Evolutionary conservation across 2,329 filamentous ascomycete genomes (phyloP).

Genomic region (Nemania diffusa): DNA sequence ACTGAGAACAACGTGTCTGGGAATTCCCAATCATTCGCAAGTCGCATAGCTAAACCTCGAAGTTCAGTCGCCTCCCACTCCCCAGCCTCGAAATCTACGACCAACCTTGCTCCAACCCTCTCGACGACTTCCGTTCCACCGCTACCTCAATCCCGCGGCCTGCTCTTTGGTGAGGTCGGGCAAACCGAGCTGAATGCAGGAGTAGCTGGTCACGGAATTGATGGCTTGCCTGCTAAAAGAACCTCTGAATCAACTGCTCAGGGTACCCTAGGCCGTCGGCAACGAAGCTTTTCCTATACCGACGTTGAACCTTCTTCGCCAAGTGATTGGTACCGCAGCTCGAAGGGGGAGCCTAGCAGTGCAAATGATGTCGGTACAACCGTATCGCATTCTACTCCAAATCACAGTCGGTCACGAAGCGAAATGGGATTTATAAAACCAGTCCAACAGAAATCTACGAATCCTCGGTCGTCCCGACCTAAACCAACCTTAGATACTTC

Average conservation of each 20-base stretch:
- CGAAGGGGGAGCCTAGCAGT: constrained; percentile 37
- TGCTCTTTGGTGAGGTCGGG: constrained; percentile 80
- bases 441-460: constrained; percentile 48
- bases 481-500: constrained; percentile 50
- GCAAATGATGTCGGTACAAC: constrained; percentile 37
- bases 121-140: constrained; percentile 45
- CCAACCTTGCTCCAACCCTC: constrained; percentile 52
- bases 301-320: constrained; percentile 71
- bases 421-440: constrained; percentile 61
- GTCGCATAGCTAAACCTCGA: constrained; percentile 66
- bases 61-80: constrained; percentile 49
- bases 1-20: constrained; percentile 63
- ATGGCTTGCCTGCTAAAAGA: constrained; percentile 63
- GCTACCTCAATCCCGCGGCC: constrained; percentile 55
- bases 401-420: constrained; percentile 66
- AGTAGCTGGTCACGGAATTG: constrained; percentile 70
- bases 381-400: constrained; percentile 50
- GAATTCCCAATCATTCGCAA: constrained; percentile 69
- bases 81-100: constrained; percentile 57
- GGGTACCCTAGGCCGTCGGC: constrained; percentile 59
- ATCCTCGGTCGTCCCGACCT: constrained; percentile 47
- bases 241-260: constrained; percentile 78
- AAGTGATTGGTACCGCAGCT: constrained; percentile 58
- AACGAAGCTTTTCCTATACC: constrained; percentile 66
- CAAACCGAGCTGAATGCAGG: constrained; percentile 65